A percentile compares a stretch with the other conserved stretches of the same genome.
Evolutionary conservation across 202 grass and related monocot genomes (phyloP).

Genomic region (Carex sylvatica): DNA sequence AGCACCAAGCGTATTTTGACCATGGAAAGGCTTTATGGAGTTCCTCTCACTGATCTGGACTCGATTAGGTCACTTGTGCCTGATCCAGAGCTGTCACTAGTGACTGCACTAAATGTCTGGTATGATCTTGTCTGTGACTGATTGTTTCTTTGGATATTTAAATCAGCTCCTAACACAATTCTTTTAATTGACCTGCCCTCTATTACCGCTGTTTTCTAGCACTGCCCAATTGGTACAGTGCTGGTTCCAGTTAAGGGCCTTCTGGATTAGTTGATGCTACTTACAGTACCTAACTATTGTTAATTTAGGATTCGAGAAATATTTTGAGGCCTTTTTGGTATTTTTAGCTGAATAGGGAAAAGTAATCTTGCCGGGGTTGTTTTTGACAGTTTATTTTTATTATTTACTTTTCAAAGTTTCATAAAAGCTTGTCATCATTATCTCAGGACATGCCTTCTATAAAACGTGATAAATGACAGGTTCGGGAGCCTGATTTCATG

Average conservation of each 20-base stretch:
- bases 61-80: constrained; percentile 83
- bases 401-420: not conserved
- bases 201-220: not conserved
- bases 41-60: constrained; percentile 92
- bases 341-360: not conserved
- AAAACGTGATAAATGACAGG: constrained; percentile 41
- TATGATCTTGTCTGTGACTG: constrained; percentile 10
- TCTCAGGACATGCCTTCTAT: not conserved
- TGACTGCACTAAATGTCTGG: constrained; percentile 97
- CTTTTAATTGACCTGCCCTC: not conserved
- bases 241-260: not conserved
- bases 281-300: not conserved
- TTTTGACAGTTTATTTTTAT: not conserved
- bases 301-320: not conserved
- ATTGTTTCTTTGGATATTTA: constrained; percentile 1
- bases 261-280: not conserved
- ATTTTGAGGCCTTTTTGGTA: not conserved
- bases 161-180: not conserved
- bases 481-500: constrained; percentile 94
- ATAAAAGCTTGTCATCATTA: not conserved
- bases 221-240: not conserved
- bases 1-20: constrained; percentile 79
- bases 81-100: constrained; percentile 82
- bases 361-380: not conserved
- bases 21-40: constrained; percentile 96